Conservation (phyloP, 2,329 filamentous ascomycete species). For the Zymoseptoria ardabiliae region DNA sequence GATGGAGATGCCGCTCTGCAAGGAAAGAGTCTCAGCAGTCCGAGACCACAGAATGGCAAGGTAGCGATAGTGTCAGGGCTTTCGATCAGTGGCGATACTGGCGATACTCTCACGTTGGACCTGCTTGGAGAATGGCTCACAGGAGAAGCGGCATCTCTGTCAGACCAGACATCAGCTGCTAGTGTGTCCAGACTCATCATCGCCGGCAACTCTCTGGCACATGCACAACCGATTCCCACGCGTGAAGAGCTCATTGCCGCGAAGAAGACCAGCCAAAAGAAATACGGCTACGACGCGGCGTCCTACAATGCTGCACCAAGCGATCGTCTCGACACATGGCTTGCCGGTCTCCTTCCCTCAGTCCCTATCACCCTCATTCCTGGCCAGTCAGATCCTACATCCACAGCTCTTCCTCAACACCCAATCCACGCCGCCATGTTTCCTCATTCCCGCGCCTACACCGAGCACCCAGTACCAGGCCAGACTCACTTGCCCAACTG, state of each 20-base stretch:
- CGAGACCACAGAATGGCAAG: slow-evolving; percentile 52
- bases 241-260: slow-evolving; percentile 38
- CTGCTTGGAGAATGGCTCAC: slow-evolving; percentile 81
- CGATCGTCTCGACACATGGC: slow-evolving; percentile 73
- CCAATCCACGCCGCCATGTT: slow-evolving; percentile 91
- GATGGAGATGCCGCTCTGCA: slow-evolving; percentile 36
- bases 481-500: slow-evolving; percentile 47
- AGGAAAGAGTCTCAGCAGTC: slow-evolving; percentile 32
- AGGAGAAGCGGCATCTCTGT: slow-evolving; percentile 63
- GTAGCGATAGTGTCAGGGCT: slow-evolving; percentile 86
- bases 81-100: slow-evolving; percentile 68
- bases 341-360: slow-evolving; percentile 71
- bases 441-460: slow-evolving; percentile 64
- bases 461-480: slow-evolving; percentile 32
- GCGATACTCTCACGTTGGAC: slow-evolving; percentile 66
- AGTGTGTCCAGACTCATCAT: slow-evolving; percentile 80
- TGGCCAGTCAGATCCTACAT: slow-evolving; percentile 77
- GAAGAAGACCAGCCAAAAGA: slow-evolving; percentile 55
- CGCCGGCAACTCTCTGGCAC: slow-evolving; percentile 75
- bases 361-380: slow-evolving; percentile 86
- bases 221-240: slow-evolving; percentile 40
- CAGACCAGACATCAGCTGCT: slow-evolving; percentile 52
- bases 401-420: slow-evolving; percentile 84
- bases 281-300: slow-evolving; percentile 89
- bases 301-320: slow-evolving; percentile 83